Base-by-base conservation (phyloP, 1,139 yeast genomes). In the Yamadazyma buinensis region DNA sequence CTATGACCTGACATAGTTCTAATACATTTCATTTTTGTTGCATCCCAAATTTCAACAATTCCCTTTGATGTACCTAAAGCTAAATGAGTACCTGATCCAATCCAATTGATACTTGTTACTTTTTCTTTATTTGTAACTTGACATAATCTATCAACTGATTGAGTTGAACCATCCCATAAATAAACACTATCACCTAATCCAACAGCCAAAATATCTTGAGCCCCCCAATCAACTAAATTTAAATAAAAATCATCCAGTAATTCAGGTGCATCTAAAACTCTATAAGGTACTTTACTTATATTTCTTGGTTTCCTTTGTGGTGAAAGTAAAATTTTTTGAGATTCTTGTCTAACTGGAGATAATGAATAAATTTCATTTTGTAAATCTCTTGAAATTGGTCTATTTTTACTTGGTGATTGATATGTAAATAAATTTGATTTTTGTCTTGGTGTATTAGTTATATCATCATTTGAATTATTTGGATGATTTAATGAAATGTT, bases 181-280 rank as follows among this genome's bases (percentile, higher is more conserved):
- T 92, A 92, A 1, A 90, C 96, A 33, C 86, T 75, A 36, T 85
- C 80, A 0, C 95, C 95, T 29, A 92, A 67, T 0, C 97, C 97
- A 8, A 92, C 98, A 0, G 95, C 96, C 25, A 92, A 62, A 20
- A 85, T 65, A 57, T 90, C 95, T 42, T 83, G 88, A 23, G 86
- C 77, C 0, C 97, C 96, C 99, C 99, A 92, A 56, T 92, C 97
- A 2, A 92, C 85, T 40, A 92, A 66, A 54, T 92, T 94, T 29
- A 88, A 69, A 54, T 92, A 92, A 54, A 90, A 92, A 57, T 92
- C 97, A 55, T 94, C 98, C 9, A 88, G 85, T 25, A 94, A 66
- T 39, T 88, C 95, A 0, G 98, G 99, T 0, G 99, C 99, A 61
- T 92, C 98, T 29, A 92, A 72, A 3, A 92, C 97, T 40, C 96